Evolutionary conservation across 805 yeast species (phyloP), one percentile per base, ranked within the genome.

Genomic region (Tetrapisispora namnaoensis): DNA sequence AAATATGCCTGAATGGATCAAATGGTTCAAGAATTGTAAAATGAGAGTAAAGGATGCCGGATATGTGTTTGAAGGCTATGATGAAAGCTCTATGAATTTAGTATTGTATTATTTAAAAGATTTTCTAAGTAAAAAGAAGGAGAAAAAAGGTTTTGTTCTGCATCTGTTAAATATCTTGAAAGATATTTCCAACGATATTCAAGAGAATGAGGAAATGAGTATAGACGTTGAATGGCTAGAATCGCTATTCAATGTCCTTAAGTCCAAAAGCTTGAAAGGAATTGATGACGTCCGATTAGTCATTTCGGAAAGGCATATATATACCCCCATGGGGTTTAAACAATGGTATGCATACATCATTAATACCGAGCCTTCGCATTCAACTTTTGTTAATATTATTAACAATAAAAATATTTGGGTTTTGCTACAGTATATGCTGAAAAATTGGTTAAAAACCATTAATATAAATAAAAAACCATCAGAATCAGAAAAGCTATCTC

Each of bases 271-370:
- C n/a, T 48, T 59, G 20, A 49, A 48, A 20, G 50, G 48, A n/a
- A 27, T 60, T 13, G 51, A 46, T 2, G 61, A 57, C 37, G 49
- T 65, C 2, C 53, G 52, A 45, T 36, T 28, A 13, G 40, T 48
- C 22, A 50, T 63, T 8, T 53, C 51, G 11, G 42, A 47, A 17
- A 46, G 40, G 21, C 46, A 44, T 17, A 13, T 30, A 8, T 49
- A 45, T 8, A 49, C 47, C 28, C 63, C 64, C 0, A 47, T 37
- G 45, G 63, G 63, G 4, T 60, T 58, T 42, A 59, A 57, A 30
- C 57, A 59, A 38, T 65, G 69, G 68, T 55, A 53, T 47, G 51
- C 52, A 17, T 61, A 55, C 42, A 39, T 63, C 10, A 57, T 54
- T 11, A 51, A 53, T 11, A 62, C 60, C 42, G 66, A 63, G 21